Percentiles rank a stretch among this genome's conserved stretches.
Conservation (phyloP, 108 stramenopile genomes). For the Seminavis robusta region DNA sequence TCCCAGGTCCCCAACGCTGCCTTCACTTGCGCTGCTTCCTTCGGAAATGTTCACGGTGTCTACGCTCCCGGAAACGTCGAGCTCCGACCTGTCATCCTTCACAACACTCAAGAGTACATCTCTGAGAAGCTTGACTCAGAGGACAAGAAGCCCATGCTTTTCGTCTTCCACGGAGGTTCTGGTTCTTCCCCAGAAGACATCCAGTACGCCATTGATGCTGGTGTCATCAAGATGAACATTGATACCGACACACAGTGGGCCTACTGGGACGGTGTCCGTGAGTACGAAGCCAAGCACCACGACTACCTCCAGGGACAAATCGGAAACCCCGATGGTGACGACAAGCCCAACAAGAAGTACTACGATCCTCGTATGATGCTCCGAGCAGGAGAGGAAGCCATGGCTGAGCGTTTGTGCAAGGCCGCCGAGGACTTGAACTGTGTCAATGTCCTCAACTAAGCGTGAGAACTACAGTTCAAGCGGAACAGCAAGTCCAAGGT, state of each 20-base stretch:
- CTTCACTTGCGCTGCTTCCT: constrained; percentile 72
- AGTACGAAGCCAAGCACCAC: constrained; percentile 87
- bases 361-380: constrained; percentile 91
- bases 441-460: constrained; percentile 87
- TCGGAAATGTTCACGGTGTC: constrained; percentile 96
- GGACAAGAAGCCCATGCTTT: constrained; percentile 89
- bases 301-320: constrained; percentile 95
- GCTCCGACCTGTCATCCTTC: constrained; percentile 90
- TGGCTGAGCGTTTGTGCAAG: constrained; percentile 86
- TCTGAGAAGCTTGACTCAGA: constrained; percentile 86
- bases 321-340: constrained; percentile 93
- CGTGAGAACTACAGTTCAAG: no score
- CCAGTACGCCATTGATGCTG: constrained; percentile 83
- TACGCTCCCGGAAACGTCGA: constrained; percentile 96
- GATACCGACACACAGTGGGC: constrained; percentile 98
- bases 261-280: constrained; percentile 90
- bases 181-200: constrained; percentile 92
- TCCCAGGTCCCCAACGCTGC: constrained; percentile 65
- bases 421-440: constrained; percentile 92
- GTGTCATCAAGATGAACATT: constrained; percentile 99
- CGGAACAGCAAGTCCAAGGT: no score
- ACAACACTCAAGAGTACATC: constrained; percentile 89
- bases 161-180: constrained; percentile 97
- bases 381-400: constrained; percentile 90
- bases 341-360: constrained; percentile 99